These are phyloP conservation scores for Malassezia nana DNA, from an alignment of 1,284 basidiomycete species.

Conservation along the genomic window DNA sequence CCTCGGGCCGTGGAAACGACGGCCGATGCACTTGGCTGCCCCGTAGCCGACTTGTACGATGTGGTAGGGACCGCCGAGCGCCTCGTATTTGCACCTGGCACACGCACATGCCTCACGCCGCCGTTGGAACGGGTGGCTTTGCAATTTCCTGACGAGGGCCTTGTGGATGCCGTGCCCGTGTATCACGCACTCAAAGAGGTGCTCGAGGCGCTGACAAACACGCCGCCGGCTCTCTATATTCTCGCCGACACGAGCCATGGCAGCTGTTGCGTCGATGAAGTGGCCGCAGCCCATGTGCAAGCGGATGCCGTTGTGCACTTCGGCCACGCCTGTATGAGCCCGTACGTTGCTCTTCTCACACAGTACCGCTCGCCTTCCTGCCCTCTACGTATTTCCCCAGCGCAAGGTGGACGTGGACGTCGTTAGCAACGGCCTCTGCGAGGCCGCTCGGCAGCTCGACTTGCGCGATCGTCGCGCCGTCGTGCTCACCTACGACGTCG, in stretches of 20 bases:
- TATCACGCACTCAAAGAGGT: slow-evolving; percentile 53
- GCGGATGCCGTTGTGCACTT: slow-evolving; percentile 89
- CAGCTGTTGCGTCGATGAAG: slow-evolving; percentile 94
- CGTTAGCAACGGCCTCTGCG: slow-evolving; percentile 19
- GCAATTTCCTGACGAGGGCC: slow-evolving; percentile 89
- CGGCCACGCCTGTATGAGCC: slow-evolving; percentile 85
- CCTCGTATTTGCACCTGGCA: slow-evolving; percentile 4
- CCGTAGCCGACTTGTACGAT: slow-evolving; percentile 35
- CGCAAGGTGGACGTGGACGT: slow-evolving; percentile 53
- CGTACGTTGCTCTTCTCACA: neutral
- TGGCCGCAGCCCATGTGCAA: slow-evolving; percentile 85
- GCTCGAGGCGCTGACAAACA: slow-evolving; percentile 52
- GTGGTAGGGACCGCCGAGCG: slow-evolving; percentile 22
- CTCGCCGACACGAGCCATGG: slow-evolving; percentile 95
- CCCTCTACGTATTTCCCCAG: slow-evolving; percentile 74
- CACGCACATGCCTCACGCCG: neutral
- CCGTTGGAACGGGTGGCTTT: slow-evolving; percentile 54
- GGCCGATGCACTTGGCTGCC: slow-evolving; percentile 24
- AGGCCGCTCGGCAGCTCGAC: slow-evolving; percentile 14
- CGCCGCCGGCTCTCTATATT: slow-evolving; percentile 61
- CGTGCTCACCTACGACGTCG: slow-evolving; percentile 68
- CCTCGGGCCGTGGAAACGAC: slow-evolving; percentile 30
- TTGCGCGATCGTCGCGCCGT: slow-evolving; percentile 47
- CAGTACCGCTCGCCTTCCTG: slow-evolving; percentile 68
- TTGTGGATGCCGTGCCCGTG: slow-evolving; percentile 78